A percentile compares a stretch with the other conserved stretches of the same genome.
Evolutionary conservation across 2,329 filamentous ascomycete genomes (phyloP).

Genomic region (Microsporum ferrugineum): DNA sequence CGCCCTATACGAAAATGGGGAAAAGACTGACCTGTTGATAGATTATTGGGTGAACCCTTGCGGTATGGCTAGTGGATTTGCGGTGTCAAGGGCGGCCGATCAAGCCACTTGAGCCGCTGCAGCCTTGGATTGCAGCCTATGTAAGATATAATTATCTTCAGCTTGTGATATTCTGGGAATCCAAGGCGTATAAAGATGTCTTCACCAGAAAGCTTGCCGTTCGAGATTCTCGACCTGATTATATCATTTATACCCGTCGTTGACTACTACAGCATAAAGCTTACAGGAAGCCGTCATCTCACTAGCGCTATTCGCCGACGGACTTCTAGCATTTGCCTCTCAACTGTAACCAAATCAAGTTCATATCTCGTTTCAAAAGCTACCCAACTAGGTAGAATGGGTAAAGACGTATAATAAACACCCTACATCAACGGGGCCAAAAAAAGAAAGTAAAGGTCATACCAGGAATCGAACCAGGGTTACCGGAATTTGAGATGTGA

Average conservation of each 20-base stretch:
- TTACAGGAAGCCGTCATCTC: not conserved
- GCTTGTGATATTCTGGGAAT: not conserved
- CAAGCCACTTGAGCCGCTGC: not conserved
- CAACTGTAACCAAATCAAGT: no score
- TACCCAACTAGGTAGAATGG: no score
- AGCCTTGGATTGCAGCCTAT: not conserved
- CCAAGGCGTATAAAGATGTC: not conserved
- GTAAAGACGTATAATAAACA: no score
- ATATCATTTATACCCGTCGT: not conserved
- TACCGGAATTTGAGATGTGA: not conserved
- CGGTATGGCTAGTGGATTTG: not conserved
- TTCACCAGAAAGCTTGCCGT: not conserved
- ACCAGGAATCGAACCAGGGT: slow-evolving; percentile 4
- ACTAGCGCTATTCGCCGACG: not conserved
- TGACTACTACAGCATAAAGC: not conserved
- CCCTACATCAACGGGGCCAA: not conserved
- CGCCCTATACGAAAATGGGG: no score
- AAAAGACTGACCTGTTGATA: no score
- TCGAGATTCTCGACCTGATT: not conserved
- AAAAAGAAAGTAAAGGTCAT: not conserved
- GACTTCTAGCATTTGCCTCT: not conserved
- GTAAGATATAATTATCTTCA: not conserved
- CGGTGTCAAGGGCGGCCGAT: not conserved
- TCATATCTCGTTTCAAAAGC: no score
- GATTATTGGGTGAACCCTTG: no score